Evolutionary conservation across 768 basidiomycete species (phyloP).

Genomic region (Nidularia pulvinata): DNA sequence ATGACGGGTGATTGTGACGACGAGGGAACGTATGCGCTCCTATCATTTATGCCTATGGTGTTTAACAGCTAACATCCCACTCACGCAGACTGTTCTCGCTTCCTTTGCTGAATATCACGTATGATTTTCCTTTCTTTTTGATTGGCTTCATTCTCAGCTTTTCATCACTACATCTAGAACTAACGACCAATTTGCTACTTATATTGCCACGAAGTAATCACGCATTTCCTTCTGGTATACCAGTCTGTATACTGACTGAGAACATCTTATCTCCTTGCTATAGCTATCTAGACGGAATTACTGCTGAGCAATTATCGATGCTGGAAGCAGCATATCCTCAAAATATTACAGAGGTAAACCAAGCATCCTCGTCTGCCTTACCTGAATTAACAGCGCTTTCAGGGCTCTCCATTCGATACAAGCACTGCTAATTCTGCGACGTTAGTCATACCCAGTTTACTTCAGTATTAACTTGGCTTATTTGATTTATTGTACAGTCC

Average conservation of each 20-base stretch:
- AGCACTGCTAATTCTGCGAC: slow-evolving; percentile 12
- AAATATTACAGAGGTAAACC: slow-evolving; percentile 8
- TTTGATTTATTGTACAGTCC: slow-evolving; percentile 18
- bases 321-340: slow-evolving; percentile 17
- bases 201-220: slow-evolving; percentile 9
- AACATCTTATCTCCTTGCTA: background rate
- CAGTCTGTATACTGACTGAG: background rate
- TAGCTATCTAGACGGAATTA: slow-evolving; percentile 9
- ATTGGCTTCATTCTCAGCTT: slow-evolving; percentile 8
- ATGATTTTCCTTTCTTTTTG: slow-evolving; percentile 4
- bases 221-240: background rate
- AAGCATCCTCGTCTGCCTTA: background rate
- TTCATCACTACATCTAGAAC: slow-evolving; percentile 9
- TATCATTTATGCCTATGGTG: background rate
- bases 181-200: slow-evolving; percentile 10
- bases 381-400: background rate
- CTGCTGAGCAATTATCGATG: slow-evolving; percentile 6
- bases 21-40: slow-evolving; percentile 29
- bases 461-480: background rate
- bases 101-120: slow-evolving; percentile 15
- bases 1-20: slow-evolving; percentile 36
- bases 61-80: background rate
- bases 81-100: slow-evolving; percentile 12
- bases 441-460: slow-evolving; percentile 2
- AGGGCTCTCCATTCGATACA: slow-evolving; percentile 22